Conservation (phyloP, 2,329 filamentous ascomycete genomes). For the Pseudogymnoascus sp. region DNA sequence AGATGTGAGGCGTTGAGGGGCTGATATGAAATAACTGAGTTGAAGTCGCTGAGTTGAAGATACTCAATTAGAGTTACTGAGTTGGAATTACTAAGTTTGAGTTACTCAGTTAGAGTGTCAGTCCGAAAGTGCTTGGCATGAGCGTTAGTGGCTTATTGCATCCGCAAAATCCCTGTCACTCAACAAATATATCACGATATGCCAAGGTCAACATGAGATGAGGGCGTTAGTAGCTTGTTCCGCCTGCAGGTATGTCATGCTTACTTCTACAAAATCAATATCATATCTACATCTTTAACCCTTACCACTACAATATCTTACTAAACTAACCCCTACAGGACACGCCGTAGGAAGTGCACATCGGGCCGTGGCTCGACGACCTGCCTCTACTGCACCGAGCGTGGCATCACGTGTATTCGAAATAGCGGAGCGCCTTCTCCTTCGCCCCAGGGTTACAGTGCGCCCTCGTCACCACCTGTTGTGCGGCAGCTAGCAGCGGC, state of each 20-base stretch:
- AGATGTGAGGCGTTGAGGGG: no score
- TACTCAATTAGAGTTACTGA: no score
- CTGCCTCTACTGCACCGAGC: background rate
- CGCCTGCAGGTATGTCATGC: background rate
- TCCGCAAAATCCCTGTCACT: background rate
- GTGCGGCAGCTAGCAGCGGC: background rate
- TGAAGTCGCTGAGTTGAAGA: no score
- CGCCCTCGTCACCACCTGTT: background rate
- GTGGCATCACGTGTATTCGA: background rate
- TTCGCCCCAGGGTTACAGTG: background rate
- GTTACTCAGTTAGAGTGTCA: background rate
- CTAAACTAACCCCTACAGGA: background rate
- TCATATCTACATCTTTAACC: background rate
- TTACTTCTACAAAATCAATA: background rate
- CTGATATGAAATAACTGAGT: no score
- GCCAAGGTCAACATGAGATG: background rate
- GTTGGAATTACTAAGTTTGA: no score
- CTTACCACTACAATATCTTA: background rate
- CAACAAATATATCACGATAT: background rate
- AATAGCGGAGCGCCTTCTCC: background rate
- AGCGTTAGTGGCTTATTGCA: background rate
- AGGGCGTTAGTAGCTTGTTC: background rate
- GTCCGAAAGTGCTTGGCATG: background rate
- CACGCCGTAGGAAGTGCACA: background rate
- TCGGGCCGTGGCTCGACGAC: background rate